Evolutionary conservation across 2,329 filamentous ascomycete genomes (phyloP).

Genomic region (Fusarium concolor): DNA sequence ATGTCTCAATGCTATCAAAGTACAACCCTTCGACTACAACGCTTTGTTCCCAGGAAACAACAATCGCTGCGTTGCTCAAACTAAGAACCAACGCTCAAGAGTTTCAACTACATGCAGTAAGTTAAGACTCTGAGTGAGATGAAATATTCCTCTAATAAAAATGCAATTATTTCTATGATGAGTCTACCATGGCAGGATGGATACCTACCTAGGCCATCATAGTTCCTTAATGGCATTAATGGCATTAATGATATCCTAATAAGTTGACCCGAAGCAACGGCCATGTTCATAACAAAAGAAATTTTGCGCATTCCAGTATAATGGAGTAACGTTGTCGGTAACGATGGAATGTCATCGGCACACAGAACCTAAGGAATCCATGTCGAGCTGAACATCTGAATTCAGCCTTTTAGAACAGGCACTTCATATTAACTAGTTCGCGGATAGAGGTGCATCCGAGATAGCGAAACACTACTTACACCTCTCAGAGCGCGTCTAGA

Average conservation of each 20-base stretch:
- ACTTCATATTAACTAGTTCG: neutral
- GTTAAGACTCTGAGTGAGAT: neutral
- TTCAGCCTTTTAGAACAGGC: neutral
- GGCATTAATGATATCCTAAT: neutral
- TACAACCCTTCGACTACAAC: neutral
- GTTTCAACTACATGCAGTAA: neutral
- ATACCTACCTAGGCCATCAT: neutral
- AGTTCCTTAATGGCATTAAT: neutral
- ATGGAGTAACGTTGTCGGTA: neutral
- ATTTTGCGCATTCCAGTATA: neutral
- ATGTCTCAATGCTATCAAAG: neutral
- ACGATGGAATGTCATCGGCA: neutral
- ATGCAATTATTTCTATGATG: neutral
- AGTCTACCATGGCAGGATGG: neutral
- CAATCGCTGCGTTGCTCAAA: neutral
- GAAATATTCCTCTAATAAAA: neutral
- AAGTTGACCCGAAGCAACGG: neutral
- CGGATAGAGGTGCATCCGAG: slow-evolving; percentile 23
- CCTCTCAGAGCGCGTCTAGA: slow-evolving; percentile 28
- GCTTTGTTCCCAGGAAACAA: neutral
- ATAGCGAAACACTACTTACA: slow-evolving; percentile 5
- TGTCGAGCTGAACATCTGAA: slow-evolving; percentile 19
- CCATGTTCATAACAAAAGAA: neutral
- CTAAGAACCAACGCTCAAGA: neutral
- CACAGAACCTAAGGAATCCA: slow-evolving; percentile 1